Percentiles rank a stretch among this genome's conserved stretches.
Evolutionary conservation across 2,329 filamentous ascomycete species (phyloP).

Genomic region (Colletotrichum nymphaeae): DNA sequence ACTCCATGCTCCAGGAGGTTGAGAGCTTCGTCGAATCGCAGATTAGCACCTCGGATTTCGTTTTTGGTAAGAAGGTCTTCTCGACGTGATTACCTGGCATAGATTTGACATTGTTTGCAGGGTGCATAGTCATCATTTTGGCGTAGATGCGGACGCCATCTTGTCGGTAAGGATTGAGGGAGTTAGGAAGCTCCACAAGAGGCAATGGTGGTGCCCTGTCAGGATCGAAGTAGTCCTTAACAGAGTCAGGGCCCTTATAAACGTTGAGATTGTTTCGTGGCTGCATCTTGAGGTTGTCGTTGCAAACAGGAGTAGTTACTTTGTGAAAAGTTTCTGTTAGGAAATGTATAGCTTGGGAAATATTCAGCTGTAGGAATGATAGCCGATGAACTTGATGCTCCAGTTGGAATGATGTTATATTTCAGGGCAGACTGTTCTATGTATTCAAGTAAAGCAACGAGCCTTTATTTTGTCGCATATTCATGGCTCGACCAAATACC

Average conservation of each 20-base stretch:
- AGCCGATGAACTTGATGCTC: no score
- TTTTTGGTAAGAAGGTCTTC: no score
- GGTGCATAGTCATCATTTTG: slow-evolving; percentile 72
- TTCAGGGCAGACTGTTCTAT: no score
- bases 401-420: no score
- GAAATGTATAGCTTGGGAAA: no score
- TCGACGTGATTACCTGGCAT: slow-evolving; percentile 58
- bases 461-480: no score
- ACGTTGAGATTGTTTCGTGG: slow-evolving; percentile 56
- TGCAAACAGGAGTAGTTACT: neutral
- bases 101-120: slow-evolving; percentile 71
- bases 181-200: slow-evolving; percentile 67
- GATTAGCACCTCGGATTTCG: no score
- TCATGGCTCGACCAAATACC: no score
- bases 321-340: no score
- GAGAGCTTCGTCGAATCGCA: slow-evolving; percentile 42
- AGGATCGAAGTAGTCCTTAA: slow-evolving; percentile 69
- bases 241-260: slow-evolving; percentile 65
- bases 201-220: slow-evolving; percentile 67
- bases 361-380: no score
- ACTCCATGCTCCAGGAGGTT: slow-evolving; percentile 60
- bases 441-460: no score
- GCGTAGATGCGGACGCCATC: slow-evolving; percentile 72
- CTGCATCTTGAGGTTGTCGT: slow-evolving; percentile 9
- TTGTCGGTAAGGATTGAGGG: slow-evolving; percentile 65